Percentiles rank a stretch among this genome's conserved stretches.
phyloP scores from a whole-genome alignment of 208 protist species.

The Porcisia hertigi region DNA sequence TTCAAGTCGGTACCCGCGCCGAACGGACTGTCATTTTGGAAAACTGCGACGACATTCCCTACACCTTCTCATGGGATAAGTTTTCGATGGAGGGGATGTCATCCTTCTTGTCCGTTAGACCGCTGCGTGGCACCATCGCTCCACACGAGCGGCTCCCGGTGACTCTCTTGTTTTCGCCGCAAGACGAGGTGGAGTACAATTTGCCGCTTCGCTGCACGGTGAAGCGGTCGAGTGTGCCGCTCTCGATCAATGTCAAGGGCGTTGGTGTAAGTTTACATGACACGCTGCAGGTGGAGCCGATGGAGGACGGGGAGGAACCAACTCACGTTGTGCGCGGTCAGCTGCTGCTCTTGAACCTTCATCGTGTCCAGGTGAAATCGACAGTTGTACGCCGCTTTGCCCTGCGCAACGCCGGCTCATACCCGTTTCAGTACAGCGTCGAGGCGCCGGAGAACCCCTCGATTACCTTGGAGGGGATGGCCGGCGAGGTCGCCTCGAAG shows the following conservation, averaged over 20 bases:
- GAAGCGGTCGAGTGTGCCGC: constrained; percentile 88
- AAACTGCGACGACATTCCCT: constrained; percentile 94
- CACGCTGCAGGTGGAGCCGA: constrained; percentile 67
- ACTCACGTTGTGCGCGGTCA: constrained; percentile 41
- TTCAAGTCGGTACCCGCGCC: constrained; percentile 80
- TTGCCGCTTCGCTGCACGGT: constrained; percentile 90
- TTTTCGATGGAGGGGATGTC: constrained; percentile 37
- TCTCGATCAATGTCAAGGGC: constrained; percentile 97
- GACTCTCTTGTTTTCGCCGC: constrained; percentile 84
- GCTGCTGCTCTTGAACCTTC: constrained; percentile 79
- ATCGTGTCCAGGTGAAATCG: constrained; percentile 93
- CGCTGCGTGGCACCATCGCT: constrained; percentile 78
- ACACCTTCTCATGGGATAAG: constrained; percentile 93
- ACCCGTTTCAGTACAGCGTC: constrained; percentile 87
- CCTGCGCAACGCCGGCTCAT: constrained; percentile 91
- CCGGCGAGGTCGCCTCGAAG: constrained; percentile 71
- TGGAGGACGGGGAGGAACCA: constrained; percentile 36
- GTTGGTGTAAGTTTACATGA: constrained; percentile 94
- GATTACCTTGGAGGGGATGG: constrained; percentile 52
- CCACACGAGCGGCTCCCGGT: constrained; percentile 76
- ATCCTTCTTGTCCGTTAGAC: constrained; percentile 73
- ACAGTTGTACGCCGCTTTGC: constrained; percentile 68
- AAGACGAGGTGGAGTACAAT: constrained; percentile 94
- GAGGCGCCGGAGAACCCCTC: constrained; percentile 43
- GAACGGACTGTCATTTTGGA: constrained; percentile 88